phyloP scores from a whole-genome alignment of 768 basidiomycete genomes.

The Pholiota molesta region DNA sequence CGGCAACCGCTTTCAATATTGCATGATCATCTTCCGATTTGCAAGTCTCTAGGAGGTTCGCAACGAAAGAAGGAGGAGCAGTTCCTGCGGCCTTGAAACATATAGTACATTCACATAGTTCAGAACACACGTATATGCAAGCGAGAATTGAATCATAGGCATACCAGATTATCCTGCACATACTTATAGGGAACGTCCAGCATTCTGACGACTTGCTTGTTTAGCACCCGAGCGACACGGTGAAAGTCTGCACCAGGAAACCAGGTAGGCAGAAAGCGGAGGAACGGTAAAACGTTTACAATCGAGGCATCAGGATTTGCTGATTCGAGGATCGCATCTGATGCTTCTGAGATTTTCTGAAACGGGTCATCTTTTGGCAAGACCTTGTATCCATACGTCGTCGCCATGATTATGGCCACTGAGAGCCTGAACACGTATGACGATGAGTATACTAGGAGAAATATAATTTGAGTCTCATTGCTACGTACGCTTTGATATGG shows the following conservation, averaged over 20 bases:
- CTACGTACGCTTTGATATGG: constrained; percentile 11
- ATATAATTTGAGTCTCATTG: not conserved
- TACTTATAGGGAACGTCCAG: constrained; percentile 2
- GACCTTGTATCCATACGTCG: constrained; percentile 17
- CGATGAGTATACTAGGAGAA: too few species aligned
- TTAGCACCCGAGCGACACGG: not conserved
- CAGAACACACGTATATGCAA: not conserved
- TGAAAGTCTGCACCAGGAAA: constrained; percentile 16
- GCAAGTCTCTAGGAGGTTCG: not conserved
- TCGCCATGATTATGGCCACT: constrained; percentile 15
- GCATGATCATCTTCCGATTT: not conserved
- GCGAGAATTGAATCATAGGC: not conserved
- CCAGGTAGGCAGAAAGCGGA: constrained; percentile 19
- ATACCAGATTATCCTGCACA: not conserved
- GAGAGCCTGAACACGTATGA: constrained; percentile 6
- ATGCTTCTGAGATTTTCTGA: constrained; percentile 9
- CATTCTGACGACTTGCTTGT: not conserved
- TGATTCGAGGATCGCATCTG: constrained; percentile 3
- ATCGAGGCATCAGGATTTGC: constrained; percentile 12
- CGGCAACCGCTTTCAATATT: not conserved
- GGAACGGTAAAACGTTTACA: constrained; percentile 15
- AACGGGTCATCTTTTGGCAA: not conserved
- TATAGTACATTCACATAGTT: not conserved
- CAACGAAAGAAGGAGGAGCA: not conserved
- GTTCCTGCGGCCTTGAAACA: not conserved